Percentiles rank a stretch among this genome's conserved stretches.
These are phyloP conservation scores for Cardamine chenopodiifolia DNA, from an alignment of 345 rosid species.

Conservation along the genomic window DNA sequence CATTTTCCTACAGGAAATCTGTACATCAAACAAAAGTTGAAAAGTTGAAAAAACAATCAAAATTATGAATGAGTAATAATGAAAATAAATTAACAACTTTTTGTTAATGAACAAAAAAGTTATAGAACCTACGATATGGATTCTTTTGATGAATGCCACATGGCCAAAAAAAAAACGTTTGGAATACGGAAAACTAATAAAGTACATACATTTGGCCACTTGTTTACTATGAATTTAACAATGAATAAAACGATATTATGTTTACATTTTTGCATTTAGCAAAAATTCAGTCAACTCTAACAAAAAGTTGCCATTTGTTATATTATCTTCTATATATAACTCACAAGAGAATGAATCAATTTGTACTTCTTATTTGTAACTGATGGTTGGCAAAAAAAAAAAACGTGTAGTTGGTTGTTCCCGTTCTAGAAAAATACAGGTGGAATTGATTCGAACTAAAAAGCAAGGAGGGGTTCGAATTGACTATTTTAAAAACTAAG, in stretches of 20 bases:
- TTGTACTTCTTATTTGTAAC: background rate
- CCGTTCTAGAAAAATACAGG: background rate
- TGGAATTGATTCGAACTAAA: conserved; percentile 21
- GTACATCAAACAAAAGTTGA: background rate
- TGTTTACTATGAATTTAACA: background rate
- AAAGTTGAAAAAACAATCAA: background rate
- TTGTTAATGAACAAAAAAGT: background rate
- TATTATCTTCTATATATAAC: background rate
- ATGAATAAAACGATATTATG: background rate
- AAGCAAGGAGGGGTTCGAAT: background rate
- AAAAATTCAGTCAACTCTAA: background rate
- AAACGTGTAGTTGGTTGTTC: conserved; percentile 2
- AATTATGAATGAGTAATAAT: background rate
- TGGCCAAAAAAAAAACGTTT: background rate
- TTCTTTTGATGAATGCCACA: background rate
- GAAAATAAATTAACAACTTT: background rate
- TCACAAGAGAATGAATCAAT: background rate
- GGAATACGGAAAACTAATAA: background rate
- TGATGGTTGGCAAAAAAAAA: background rate
- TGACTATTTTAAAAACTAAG: conserved; percentile 18
- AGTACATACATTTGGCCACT: background rate
- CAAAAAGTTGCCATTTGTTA: background rate
- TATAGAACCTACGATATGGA: background rate
- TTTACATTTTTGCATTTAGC: background rate
- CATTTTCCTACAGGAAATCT: background rate